Conservation (phyloP, 2,329 filamentous ascomycete genomes). For the Xylaria arbuscula region DNA sequence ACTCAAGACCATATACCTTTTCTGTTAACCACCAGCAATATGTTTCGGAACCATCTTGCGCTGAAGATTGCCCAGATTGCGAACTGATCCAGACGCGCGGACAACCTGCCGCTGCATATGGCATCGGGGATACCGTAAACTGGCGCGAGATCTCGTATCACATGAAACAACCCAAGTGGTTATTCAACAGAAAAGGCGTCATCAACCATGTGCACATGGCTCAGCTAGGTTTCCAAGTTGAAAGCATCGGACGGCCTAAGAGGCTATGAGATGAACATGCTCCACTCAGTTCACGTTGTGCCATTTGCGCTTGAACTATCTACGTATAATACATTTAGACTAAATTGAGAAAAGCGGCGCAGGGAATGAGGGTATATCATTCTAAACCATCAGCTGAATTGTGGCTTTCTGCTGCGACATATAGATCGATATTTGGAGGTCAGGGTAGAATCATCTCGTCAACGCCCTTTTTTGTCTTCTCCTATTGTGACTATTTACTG, state of each 20-base stretch:
- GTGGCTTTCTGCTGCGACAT: no score
- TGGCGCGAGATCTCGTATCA: constrained; percentile 62
- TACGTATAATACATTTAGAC: no score
- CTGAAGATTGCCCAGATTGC: not conserved
- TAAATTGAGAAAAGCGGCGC: no score
- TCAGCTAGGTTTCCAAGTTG: constrained; percentile 63
- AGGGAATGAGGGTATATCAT: no score
- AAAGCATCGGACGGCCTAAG: constrained; percentile 58
- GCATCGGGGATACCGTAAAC: constrained; percentile 54
- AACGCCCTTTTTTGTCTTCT: no score
- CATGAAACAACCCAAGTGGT: constrained; percentile 66
- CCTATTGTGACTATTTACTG: not conserved
- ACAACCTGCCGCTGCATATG: not conserved
- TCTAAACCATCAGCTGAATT: no score
- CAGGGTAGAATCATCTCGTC: no score
- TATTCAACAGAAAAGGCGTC: constrained; percentile 68
- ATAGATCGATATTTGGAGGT: no score
- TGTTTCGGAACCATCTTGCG: not conserved
- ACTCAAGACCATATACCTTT: no score
- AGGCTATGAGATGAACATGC: not conserved
- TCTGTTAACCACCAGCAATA: not conserved
- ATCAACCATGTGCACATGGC: constrained; percentile 61
- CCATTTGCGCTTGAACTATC: not conserved
- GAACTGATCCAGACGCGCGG: not conserved
- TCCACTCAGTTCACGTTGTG: not conserved